Base-by-base conservation (phyloP, 73 alveolate genomes). In the Durusdinium trenchii region DNA sequence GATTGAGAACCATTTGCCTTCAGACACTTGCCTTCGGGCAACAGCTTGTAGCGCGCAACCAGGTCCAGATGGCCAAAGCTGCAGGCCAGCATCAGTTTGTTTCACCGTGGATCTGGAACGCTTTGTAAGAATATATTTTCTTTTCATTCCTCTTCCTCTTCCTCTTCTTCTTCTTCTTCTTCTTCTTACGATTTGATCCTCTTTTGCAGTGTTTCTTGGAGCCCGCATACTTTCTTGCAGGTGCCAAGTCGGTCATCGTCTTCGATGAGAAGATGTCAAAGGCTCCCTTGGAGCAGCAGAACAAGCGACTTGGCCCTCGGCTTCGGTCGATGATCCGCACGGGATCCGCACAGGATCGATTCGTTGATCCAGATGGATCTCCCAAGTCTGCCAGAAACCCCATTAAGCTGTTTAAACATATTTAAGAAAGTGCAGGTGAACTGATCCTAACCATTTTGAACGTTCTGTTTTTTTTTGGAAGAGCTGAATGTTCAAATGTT, bases 281-380 rank as follows among this genome's bases (percentile, higher is more conserved):
- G 98, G 98, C 98, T 3, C 98, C 98, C 60, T 78, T 91, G 89
- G 98, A 91, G 82, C 87, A 69, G 98, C 98, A 91, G 76, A 91
- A 91, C 90, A 67, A 52, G 98, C 45, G 48, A 38, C 26, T 35
- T 40, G 45, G 6, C 64, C 57, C 86, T n/a, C n/a, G n/a, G n/a
- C n/a, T n/a, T n/a, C n/a, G n/a, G n/a, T n/a, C n/a, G n/a, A n/a
- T n/a, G n/a, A n/a, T n/a, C n/a, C n/a, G n/a, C n/a, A n/a, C n/a
- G n/a, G n/a, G n/a, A n/a, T n/a, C n/a, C n/a, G n/a, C n/a, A n/a
- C n/a, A n/a, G n/a, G n/a, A n/a, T n/a, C n/a, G n/a, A n/a, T n/a
- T n/a, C n/a, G n/a, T n/a, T n/a, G n/a, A n/a, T n/a, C n/a, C n/a
- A n/a, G n/a, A n/a, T n/a, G n/a, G n/a, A n/a, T n/a, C n/a, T n/a